Evolutionary conservation across 2,329 filamentous ascomycete genomes (phyloP).

Genomic region (Metarhizium brunneum): DNA sequence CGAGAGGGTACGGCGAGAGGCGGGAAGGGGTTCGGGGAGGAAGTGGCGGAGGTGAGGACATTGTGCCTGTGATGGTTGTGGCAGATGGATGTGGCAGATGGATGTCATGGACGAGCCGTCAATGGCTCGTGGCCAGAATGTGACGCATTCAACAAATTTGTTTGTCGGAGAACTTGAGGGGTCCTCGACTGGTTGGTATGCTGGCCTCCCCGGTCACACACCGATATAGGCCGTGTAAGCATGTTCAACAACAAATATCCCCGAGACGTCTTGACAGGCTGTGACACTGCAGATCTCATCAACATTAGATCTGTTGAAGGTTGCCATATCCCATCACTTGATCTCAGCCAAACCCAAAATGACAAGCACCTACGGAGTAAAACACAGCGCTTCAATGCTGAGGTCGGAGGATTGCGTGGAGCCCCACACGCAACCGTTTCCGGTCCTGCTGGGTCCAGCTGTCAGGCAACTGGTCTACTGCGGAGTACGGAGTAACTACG

Average conservation of each 20-base stretch:
- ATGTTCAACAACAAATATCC: not conserved
- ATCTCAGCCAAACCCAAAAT: too few relatives aligned
- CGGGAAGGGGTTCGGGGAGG: not conserved
- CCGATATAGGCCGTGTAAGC: not conserved
- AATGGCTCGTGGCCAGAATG: not conserved
- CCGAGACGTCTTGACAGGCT: too few relatives aligned
- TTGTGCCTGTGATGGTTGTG: not conserved
- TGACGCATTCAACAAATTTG: not conserved
- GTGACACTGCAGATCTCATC: not conserved
- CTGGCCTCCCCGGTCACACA: not conserved
- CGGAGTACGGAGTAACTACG: too few relatives aligned
- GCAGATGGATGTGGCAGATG: not conserved
- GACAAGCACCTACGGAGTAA: too few relatives aligned
- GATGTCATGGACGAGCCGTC: not conserved
- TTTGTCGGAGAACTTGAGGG: too few relatives aligned
- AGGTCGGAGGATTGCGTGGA: too few relatives aligned
- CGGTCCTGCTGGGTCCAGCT: too few relatives aligned
- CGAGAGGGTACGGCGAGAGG: constrained; percentile 9
- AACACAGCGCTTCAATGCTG: too few relatives aligned
- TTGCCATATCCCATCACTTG: too few relatives aligned
- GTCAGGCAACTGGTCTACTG: too few relatives aligned
- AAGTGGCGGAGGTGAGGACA: not conserved
- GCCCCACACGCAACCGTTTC: too few relatives aligned
- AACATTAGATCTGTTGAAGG: not conserved
- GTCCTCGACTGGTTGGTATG: too few relatives aligned